A percentile compares a stretch with the other conserved stretches of the same genome.
Conservation (phyloP, 2,329 filamentous ascomycete species). For the Colletotrichum spaethianum region DNA sequence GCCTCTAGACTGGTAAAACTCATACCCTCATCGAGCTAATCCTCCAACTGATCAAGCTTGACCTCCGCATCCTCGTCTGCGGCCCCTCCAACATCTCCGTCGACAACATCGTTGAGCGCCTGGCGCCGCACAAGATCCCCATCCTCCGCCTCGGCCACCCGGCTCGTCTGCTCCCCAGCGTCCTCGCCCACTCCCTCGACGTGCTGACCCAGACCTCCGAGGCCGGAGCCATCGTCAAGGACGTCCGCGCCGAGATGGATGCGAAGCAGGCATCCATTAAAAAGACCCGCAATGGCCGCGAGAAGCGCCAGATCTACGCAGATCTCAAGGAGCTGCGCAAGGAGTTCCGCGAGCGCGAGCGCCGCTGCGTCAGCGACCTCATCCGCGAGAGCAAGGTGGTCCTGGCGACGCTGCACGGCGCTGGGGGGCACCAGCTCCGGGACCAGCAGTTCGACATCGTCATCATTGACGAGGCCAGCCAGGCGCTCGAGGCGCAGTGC, state of each 20-base stretch:
- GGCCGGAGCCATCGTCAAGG: constrained; percentile 88
- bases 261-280: constrained; percentile 89
- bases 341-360: constrained; percentile 90
- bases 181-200: constrained; percentile 91
- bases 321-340: constrained; percentile 89
- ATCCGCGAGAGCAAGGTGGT: constrained; percentile 87
- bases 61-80: constrained; percentile 88
- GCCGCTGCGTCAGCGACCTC: constrained; percentile 82
- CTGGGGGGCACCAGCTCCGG: constrained; percentile 86
- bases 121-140: constrained; percentile 86
- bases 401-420: constrained; percentile 91
- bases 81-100: constrained; percentile 97
- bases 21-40: constrained; percentile 97
- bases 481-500: constrained; percentile 95
- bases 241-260: constrained; percentile 94
- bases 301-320: constrained; percentile 84
- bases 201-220: constrained; percentile 92
- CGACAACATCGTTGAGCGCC: constrained; percentile 96
- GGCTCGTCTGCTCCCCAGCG: constrained; percentile 88
- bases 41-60: constrained; percentile 84
- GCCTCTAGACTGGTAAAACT: constrained; percentile 87
- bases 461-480: constrained; percentile 95
- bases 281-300: constrained; percentile 86
- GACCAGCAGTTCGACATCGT: constrained; percentile 91
- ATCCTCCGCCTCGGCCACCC: constrained; percentile 94